Evolutionary conservation across 441 rosid genomes (phyloP).

Genomic region (Codiaeum variegatum): DNA sequence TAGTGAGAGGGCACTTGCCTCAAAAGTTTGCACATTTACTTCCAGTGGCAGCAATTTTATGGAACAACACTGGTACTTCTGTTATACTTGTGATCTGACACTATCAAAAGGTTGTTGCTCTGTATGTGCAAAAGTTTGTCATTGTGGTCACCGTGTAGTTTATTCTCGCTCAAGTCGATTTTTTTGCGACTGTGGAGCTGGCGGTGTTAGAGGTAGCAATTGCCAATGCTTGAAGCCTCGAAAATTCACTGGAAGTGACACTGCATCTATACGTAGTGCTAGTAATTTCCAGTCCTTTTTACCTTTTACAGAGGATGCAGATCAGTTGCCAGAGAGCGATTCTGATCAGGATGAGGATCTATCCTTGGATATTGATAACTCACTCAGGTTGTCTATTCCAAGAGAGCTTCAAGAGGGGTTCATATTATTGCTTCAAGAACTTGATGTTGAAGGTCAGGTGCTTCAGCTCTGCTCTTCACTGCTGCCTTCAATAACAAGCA

Average conservation of each 20-base stretch:
- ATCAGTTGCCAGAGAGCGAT: conserved; percentile 91
- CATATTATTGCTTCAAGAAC: conserved; percentile 70
- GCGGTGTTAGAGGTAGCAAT: conserved; percentile 98
- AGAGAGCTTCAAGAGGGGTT: conserved; percentile 71
- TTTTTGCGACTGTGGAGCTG: conserved; percentile 99
- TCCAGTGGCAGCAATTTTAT: conserved; percentile 99
- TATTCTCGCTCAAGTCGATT: conserved; percentile 98
- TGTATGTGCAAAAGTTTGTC: conserved; percentile 99
- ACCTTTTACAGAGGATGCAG: conserved; percentile 80
- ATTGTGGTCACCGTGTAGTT: conserved; percentile 99
- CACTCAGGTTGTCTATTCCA: conserved; percentile 59
- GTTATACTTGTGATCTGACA: conserved; percentile 98
- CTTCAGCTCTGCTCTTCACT: conserved; percentile 74
- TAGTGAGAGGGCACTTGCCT: conserved; percentile 92
- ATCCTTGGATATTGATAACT: conserved; percentile 53
- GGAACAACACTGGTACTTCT: conserved; percentile 99
- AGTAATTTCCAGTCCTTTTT: conserved; percentile 74
- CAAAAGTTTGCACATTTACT: conserved; percentile 98
- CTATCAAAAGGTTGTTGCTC: conserved; percentile 99
- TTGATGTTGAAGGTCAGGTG: conserved; percentile 75
- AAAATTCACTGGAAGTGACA: conserved; percentile 72
- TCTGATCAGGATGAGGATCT: conserved; percentile 92
- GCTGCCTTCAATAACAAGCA: conserved; percentile 76
- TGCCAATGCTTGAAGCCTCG: conserved; percentile 99
- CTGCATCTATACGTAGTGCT: conserved; percentile 48